Evolutionary conservation across 495 filamentous ascomycete species (phyloP).

Genomic region (Platismatia glauca): DNA sequence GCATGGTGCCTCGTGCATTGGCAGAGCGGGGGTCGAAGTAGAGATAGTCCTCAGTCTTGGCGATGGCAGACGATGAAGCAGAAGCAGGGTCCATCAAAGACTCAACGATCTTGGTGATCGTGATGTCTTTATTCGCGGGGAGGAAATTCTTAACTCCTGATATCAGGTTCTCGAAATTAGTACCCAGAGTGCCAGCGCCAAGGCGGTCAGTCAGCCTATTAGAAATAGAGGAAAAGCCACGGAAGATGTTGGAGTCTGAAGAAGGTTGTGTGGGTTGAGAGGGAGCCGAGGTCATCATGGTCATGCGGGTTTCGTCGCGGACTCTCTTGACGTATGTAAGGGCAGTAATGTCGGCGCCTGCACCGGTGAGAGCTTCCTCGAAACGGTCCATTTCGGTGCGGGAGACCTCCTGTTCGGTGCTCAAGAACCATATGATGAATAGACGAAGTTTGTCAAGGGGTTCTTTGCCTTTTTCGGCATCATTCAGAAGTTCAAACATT

Average conservation of each 20-base stretch:
- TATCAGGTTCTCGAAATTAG: slow-evolving; percentile 91
- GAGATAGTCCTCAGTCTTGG: slow-evolving; percentile 96
- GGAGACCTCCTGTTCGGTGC: slow-evolving; percentile 81
- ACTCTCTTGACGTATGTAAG: slow-evolving; percentile 86
- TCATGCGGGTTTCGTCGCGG: slow-evolving; percentile 94
- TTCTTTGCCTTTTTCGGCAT: slow-evolving; percentile 69
- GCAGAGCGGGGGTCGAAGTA: slow-evolving; percentile 95
- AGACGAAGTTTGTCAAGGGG: slow-evolving; percentile 81
- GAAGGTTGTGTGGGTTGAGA: slow-evolving; percentile 57
- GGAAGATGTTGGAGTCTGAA: slow-evolving; percentile 65
- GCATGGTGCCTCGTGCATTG: slow-evolving; percentile 89
- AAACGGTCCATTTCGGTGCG: slow-evolving; percentile 77
- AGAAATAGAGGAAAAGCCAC: slow-evolving; percentile 80
- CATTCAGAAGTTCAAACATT: slow-evolving; percentile 79
- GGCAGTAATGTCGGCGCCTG: slow-evolving; percentile 63
- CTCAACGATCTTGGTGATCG: slow-evolving; percentile 94
- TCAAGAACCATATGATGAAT: slow-evolving; percentile 97
- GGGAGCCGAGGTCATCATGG: slow-evolving; percentile 87
- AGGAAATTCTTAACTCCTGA: slow-evolving; percentile 99
- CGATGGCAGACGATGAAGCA: slow-evolving; percentile 82
- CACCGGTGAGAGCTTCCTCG: slow-evolving; percentile 70
- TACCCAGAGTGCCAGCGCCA: slow-evolving; percentile 77
- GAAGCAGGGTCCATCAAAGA: slow-evolving; percentile 94
- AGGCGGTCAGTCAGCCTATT: slow-evolving; percentile 86
- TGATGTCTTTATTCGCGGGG: slow-evolving; percentile 88